Percentiles rank a stretch among this genome's conserved stretches.
Conservation (phyloP, 345 rosid genomes). For the Arabidopsis arenosa region DNA sequence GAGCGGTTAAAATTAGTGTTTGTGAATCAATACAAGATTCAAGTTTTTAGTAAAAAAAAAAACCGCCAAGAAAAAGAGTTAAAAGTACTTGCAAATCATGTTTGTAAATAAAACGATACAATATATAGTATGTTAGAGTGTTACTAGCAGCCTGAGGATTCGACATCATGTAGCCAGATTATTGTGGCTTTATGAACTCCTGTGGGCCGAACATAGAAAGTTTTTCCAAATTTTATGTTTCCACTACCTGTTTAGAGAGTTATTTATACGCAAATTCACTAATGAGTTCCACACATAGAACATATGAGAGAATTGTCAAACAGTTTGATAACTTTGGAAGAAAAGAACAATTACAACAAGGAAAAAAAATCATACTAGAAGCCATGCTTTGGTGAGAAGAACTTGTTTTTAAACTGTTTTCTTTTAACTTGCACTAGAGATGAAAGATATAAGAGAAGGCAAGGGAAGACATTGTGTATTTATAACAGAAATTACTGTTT, state of each 20-base stretch:
- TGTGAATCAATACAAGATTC: background rate
- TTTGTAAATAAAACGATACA: background rate
- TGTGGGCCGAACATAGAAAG: background rate
- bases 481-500: background rate
- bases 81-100: background rate
- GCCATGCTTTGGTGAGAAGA: slow-evolving; percentile 7
- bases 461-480: slow-evolving; percentile 9
- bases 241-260: background rate
- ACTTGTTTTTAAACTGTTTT: background rate
- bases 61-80: background rate
- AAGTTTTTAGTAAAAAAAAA: background rate
- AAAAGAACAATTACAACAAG: too few relatives aligned
- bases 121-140: background rate
- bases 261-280: background rate
- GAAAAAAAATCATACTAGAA: background rate
- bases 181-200: background rate
- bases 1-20: background rate
- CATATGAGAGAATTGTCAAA: background rate
- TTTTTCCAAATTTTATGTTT: background rate
- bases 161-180: background rate
- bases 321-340: background rate
- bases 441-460: background rate
- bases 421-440: background rate
- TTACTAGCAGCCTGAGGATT: background rate
- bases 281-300: background rate